Evolutionary conservation across 805 yeast genomes (phyloP), one percentile per base, ranked within the genome.

Genomic region (Tetrapisispora nanseiensis): DNA sequence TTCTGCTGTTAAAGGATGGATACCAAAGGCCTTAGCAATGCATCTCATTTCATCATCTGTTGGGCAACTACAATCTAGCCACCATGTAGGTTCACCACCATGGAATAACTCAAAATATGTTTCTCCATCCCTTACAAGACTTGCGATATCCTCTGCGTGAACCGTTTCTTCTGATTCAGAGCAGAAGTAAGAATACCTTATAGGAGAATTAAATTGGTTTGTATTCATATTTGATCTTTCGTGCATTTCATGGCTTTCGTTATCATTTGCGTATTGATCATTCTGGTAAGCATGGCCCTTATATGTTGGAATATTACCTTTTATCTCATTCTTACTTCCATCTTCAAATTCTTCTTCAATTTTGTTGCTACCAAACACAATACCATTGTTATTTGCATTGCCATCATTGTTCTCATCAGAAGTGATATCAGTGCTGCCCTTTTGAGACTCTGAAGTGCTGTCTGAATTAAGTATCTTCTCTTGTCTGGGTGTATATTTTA

Each of bases 1-100:
- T 67, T 90, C 98, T 1, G 96, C 87, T 0, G 98, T 90, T 70
- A 90, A 78, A 24, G 98, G 98, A 69, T 90, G 98, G 65, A 90
- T 86, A 9, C 96, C 95, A 63, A 90, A 90, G 0, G 97, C 92
- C 55, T 89, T 89, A 9, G 96, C 82, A 32, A 92, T 62, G 53
- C 85, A 80, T 57, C 83, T 83, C 95, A 92, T 86, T 65, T 92
- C 98, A 18, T 80, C 79, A 57, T 90, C 97, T 0, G 96, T 86
- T 6, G 98, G 97, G 56, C 95, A 82, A 33, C 78, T 70, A 59
- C 97, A 87, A 61, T 92, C 97, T 34, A 92, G 68, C 97, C 97
- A 90, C 97, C 97, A 89, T 6, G 87, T 79, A 2, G 87, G 82
- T 44, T 80, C 79, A 16, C 80, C 80, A 36, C 75, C 73, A 42